Evolutionary conservation across 2,329 filamentous ascomycete species (phyloP), one percentile per base, ranked within the genome.

Genomic region (Incumbomyces delicatus): DNA sequence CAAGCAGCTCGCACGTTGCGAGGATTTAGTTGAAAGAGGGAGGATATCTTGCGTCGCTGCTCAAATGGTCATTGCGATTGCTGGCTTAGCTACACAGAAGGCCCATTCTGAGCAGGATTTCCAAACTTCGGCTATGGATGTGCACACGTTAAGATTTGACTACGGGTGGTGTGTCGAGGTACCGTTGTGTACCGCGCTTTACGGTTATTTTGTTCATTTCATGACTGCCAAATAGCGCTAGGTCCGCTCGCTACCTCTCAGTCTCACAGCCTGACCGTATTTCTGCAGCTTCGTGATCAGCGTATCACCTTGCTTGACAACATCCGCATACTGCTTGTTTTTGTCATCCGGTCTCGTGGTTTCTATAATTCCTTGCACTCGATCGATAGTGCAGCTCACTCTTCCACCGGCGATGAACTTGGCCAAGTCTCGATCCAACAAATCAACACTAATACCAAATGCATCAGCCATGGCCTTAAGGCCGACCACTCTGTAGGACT

Each of bases 241-340:
- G 59, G 87, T 87, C 60, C 92, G 80, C 75, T 98, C 92, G 63
- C 90, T 96, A 34, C 92, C 92, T 60, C 92, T 80, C 69, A 98
- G 74, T 62, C 92, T 80, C 54, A 98, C 92, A 2, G 92, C 85
- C 69, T 98, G 92, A 37, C 92, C 92, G 66, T 98, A 98, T 76
- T 98, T 98, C 72, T 98, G 92, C 58, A 98, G 74, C 76, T 98
- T 98, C 49, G 92, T 98, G 65, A 98, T 96, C 53, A 98, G 76
- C 68, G 94, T 86, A 67, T 98, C 92, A 29, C 92, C 92, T 65
- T 96, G 92, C 72, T 92, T 92, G 51, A 98, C 88, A 32, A 96
- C 88, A 60, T 98, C 92, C 59, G 89, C 85, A 69, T 98, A 98
- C 72, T 98, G 92, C 77, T 95, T 95, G 76, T 96, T 96, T 81